Evolutionary conservation across 495 filamentous ascomycete species (phyloP).

Genomic region (Aspergillus asperescens): DNA sequence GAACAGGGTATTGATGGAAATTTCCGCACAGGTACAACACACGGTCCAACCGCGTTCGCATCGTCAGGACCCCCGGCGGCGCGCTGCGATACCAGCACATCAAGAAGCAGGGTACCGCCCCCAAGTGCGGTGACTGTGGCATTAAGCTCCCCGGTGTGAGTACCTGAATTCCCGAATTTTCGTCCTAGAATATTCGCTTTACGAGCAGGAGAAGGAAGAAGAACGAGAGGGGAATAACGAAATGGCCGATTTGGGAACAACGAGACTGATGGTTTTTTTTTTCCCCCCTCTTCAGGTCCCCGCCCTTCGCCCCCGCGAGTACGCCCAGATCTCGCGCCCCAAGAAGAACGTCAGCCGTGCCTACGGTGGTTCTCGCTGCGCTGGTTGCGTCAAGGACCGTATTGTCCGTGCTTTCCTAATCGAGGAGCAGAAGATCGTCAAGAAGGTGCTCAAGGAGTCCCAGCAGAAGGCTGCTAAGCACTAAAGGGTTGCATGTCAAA

Average conservation of each 20-base stretch:
- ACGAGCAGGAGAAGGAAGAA: not conserved
- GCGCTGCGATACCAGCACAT: slow-evolving; percentile 92
- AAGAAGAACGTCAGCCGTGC: slow-evolving; percentile 99
- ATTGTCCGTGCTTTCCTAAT: slow-evolving; percentile 97
- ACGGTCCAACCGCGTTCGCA: slow-evolving; percentile 90
- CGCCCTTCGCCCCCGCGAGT: slow-evolving; percentile 95
- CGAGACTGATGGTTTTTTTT: slow-evolving; percentile 12
- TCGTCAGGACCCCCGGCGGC: slow-evolving; percentile 94
- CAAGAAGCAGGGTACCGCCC: slow-evolving; percentile 94
- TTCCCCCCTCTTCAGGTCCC: slow-evolving; percentile 69
- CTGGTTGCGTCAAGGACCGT: slow-evolving; percentile 96
- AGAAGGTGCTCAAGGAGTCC: slow-evolving; percentile 98
- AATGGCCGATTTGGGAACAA: slow-evolving; percentile 23
- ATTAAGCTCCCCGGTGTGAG: slow-evolving; percentile 91
- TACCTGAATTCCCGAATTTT: slow-evolving; percentile 28
- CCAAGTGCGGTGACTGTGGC: slow-evolving; percentile 98
- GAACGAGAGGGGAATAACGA: not conserved
- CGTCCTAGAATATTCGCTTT: not conserved
- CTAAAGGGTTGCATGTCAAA: slow-evolving; percentile 39
- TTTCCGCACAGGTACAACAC: slow-evolving; percentile 77
- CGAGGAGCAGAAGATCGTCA: slow-evolving; percentile 99
- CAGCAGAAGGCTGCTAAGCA: slow-evolving; percentile 66
- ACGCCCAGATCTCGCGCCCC: slow-evolving; percentile 88
- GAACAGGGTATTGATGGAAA: slow-evolving; percentile 35
- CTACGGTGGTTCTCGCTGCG: slow-evolving; percentile 96